phyloP scores from a whole-genome alignment of 257 asterid species.

The Leptodermis oblonga region DNA sequence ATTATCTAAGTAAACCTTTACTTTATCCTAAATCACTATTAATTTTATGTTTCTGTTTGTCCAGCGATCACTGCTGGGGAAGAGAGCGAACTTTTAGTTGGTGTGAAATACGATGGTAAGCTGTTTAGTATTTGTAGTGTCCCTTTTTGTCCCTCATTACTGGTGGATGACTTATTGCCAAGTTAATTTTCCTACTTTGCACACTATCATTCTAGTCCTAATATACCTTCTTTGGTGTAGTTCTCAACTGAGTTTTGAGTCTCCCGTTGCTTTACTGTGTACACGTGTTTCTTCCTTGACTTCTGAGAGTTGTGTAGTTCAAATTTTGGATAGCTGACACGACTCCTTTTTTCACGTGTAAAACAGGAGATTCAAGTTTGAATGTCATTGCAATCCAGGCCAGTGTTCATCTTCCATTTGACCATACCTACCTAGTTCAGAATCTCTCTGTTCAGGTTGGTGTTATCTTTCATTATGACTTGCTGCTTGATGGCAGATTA shows the following conservation, averaged over 20 bases:
- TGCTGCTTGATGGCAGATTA: slow-evolving; percentile 3
- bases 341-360: slow-evolving; percentile 12
- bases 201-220: background rate
- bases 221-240: background rate
- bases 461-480: slow-evolving; percentile 7
- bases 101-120: slow-evolving; percentile 88
- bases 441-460: slow-evolving; percentile 85
- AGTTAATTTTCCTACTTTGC: background rate
- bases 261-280: background rate
- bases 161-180: background rate
- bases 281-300: background rate
- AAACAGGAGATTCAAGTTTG: slow-evolving; percentile 63
- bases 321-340: slow-evolving; percentile 13
- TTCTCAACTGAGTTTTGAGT: background rate
- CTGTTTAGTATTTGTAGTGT: slow-evolving; percentile 1
- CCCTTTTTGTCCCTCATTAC: background rate
- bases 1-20: background rate
- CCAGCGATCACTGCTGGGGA: slow-evolving; percentile 79
- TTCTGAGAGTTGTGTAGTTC: background rate
- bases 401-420: slow-evolving; percentile 76
- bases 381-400: slow-evolving; percentile 82
- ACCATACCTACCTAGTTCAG: slow-evolving; percentile 75
- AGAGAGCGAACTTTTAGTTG: slow-evolving; percentile 88
- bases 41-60: slow-evolving; percentile 21
- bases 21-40: background rate